phyloP scores from a whole-genome alignment of 2,329 filamentous ascomycete genomes.

The Microdochium bolleyi region DNA sequence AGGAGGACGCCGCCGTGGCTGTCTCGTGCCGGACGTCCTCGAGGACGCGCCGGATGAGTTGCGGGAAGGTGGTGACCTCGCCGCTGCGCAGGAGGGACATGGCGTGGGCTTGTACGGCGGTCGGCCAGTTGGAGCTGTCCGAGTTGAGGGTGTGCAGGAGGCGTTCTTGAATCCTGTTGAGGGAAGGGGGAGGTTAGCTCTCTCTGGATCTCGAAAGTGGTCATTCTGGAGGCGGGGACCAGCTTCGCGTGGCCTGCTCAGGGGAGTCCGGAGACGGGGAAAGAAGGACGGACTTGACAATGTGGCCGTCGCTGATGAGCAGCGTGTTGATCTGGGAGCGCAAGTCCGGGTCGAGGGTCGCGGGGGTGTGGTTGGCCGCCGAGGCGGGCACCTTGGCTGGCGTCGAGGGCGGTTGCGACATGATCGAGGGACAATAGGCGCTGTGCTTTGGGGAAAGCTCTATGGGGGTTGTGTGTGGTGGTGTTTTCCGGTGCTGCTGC shows the following conservation, averaged over 20 bases:
- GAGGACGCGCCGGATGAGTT: constrained; percentile 51
- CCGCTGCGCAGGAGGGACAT: constrained; percentile 52
- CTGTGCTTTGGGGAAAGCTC: too few species aligned
- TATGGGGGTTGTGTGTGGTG: too few species aligned
- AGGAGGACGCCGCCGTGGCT: constrained; percentile 17
- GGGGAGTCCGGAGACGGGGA: not conserved
- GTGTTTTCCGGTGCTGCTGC: too few species aligned
- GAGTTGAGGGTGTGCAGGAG: constrained; percentile 55
- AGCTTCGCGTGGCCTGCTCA: not conserved
- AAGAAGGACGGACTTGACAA: constrained; percentile 39
- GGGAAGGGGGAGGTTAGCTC: constrained; percentile 2
- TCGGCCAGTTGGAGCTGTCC: constrained; percentile 55
- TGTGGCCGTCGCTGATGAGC: constrained; percentile 50
- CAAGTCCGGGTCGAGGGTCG: constrained; percentile 53
- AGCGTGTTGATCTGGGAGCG: constrained; percentile 54
- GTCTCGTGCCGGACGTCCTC: constrained; percentile 52
- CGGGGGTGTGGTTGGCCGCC: constrained; percentile 50
- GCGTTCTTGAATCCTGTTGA: constrained; percentile 57
- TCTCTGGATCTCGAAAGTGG: too few species aligned
- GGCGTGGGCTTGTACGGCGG: constrained; percentile 50
- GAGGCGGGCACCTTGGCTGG: constrained; percentile 54
- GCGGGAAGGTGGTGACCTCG: constrained; percentile 51
- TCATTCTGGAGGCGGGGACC: too few species aligned
- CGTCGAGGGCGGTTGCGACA: constrained; percentile 41
- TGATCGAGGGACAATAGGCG: constrained; percentile 12